phyloP scores from a whole-genome alignment of 805 yeast species.

The Pichia paraexigua region DNA sequence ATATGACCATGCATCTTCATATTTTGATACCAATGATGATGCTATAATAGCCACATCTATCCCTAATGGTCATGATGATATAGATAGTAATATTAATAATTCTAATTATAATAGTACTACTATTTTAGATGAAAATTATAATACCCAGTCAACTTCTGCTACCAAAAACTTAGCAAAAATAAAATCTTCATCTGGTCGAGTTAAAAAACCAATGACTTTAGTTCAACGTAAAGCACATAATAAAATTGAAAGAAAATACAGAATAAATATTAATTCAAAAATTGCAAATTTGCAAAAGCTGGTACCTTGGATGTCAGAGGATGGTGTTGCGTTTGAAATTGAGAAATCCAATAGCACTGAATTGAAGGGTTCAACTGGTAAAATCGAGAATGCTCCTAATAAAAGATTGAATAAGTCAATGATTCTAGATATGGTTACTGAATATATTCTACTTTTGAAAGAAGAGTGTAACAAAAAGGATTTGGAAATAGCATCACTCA shows the following conservation, averaged over 20 bases:
- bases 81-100: background rate
- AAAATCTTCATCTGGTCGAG: slow-evolving; percentile 8
- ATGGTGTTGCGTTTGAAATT: slow-evolving; percentile 56
- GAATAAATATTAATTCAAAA: slow-evolving; percentile 65
- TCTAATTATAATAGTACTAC: background rate
- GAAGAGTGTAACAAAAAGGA: slow-evolving; percentile 34
- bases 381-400: slow-evolving; percentile 10
- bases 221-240: slow-evolving; percentile 64
- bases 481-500: slow-evolving; percentile 3
- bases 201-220: slow-evolving; percentile 24
- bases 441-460: slow-evolving; percentile 48
- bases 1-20: background rate
- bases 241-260: slow-evolving; percentile 61
- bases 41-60: too few species aligned
- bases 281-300: slow-evolving; percentile 59
- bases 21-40: background rate
- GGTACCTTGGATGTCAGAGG: slow-evolving; percentile 60
- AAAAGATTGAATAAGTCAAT: slow-evolving; percentile 54
- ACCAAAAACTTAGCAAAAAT: background rate
- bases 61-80: background rate
- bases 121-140: background rate
- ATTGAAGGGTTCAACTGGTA: background rate
- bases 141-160: background rate
- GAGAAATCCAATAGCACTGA: slow-evolving; percentile 23
- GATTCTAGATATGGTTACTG: slow-evolving; percentile 62